A percentile compares a stretch with the other conserved stretches of the same genome.
Evolutionary conservation across 768 basidiomycete genomes (phyloP).

Genomic region (Mycena vitilis): DNA sequence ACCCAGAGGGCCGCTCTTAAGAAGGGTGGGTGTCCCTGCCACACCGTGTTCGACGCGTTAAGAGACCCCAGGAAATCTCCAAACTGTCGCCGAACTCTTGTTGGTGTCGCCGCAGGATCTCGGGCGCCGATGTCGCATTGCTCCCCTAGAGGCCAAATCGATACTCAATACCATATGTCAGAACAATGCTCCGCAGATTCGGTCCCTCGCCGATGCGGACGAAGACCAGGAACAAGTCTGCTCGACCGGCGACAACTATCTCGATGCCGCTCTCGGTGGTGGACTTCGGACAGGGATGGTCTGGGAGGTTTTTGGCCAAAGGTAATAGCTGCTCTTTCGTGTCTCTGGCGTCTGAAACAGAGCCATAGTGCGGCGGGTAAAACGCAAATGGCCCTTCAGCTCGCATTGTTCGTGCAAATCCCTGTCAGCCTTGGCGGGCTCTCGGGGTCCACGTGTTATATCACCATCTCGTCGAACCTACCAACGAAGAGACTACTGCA

Average conservation of each 20-base stretch:
- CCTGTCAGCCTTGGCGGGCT: conserved; percentile 67
- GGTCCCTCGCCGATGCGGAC: conserved; percentile 53
- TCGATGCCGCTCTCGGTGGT: conserved; percentile 82
- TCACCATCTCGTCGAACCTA: conserved; percentile 78
- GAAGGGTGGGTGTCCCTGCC: conserved; percentile 44
- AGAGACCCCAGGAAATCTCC: conserved; percentile 57
- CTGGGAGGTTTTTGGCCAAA: conserved; percentile 92
- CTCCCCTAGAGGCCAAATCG: conserved; percentile 59
- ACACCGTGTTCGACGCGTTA: conserved; percentile 14
- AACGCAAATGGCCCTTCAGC: conserved; percentile 90
- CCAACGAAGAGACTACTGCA: conserved; percentile 77
- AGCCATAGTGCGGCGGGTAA: conserved; percentile 88
- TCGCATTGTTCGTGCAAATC: conserved; percentile 83
- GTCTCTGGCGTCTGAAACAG: conserved; percentile 25
- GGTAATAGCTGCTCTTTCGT: conserved; percentile 56
- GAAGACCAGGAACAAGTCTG: conserved; percentile 59
- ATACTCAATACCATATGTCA: conserved; percentile 64
- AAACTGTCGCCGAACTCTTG: conserved; percentile 61
- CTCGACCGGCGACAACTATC: conserved; percentile 77
- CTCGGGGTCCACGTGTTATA: conserved; percentile 77
- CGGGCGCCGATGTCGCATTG: conserved; percentile 65
- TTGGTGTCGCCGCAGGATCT: conserved; percentile 62
- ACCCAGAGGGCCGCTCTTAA: conserved; percentile 49
- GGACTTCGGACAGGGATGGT: conserved; percentile 84
- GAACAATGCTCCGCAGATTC: conserved; percentile 52